These are phyloP conservation scores for Claviceps digitariae DNA, from an alignment of 2,329 filamentous ascomycete genomes.

Conservation along the genomic window DNA sequence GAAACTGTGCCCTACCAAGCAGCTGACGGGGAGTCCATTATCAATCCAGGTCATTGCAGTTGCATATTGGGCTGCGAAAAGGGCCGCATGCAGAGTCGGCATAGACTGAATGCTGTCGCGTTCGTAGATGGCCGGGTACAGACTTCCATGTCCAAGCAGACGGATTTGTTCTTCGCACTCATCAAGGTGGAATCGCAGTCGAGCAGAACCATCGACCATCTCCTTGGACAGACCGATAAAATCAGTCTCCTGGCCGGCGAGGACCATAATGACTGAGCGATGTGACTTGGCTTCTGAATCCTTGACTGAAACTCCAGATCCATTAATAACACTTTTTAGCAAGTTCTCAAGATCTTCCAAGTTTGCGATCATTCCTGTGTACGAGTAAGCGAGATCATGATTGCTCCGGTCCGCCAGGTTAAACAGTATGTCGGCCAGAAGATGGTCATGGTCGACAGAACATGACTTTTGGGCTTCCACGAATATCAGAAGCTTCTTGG, in stretches of 20 bases:
- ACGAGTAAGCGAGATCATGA: neutral
- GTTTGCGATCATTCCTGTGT: neutral
- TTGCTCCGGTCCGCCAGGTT: neutral
- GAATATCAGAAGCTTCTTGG: neutral
- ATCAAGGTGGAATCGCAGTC: constrained; percentile 13
- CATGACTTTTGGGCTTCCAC: neutral
- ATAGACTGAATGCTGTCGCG: constrained; percentile 10
- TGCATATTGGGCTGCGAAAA: constrained; percentile 28
- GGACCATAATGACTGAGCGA: constrained; percentile 21
- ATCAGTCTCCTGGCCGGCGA: constrained; percentile 15
- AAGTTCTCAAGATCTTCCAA: constrained; percentile 14
- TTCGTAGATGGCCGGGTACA: constrained; percentile 21
- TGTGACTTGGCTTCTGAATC: neutral
- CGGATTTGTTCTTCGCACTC: neutral
- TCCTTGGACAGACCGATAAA: constrained; percentile 17
- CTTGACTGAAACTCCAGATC: neutral
- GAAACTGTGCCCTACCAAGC: constrained; percentile 25
- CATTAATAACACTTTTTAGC: neutral
- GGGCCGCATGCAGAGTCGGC: constrained; percentile 21
- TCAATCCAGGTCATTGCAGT: constrained; percentile 23
- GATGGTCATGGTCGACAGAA: neutral
- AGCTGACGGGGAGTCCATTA: constrained; percentile 12
- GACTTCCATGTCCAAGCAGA: constrained; percentile 11
- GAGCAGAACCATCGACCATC: constrained; percentile 14
- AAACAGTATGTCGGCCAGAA: neutral